These are phyloP conservation scores for Xylaria longipes DNA, from an alignment of 495 filamentous ascomycete genomes.

Conservation along the genomic window DNA sequence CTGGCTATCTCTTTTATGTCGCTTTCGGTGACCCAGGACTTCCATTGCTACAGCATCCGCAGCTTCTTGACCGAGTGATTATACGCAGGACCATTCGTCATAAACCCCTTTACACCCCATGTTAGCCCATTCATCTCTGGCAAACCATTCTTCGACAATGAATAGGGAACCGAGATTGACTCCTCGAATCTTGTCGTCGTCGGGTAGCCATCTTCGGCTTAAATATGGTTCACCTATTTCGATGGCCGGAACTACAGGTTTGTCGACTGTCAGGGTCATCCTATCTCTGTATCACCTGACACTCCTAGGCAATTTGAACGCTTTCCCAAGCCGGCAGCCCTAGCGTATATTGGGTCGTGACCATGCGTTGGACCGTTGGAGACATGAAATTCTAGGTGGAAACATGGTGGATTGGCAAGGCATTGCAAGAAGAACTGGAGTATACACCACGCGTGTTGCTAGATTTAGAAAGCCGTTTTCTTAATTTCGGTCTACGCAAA, in stretches of 20 bases:
- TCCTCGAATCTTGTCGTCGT: constrained; percentile 57
- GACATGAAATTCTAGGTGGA: neutral
- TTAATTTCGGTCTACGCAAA: constrained; percentile 6
- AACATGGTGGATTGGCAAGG: neutral
- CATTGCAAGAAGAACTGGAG: neutral
- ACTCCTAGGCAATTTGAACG: neutral
- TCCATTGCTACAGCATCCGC: constrained; percentile 63
- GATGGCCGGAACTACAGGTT: neutral
- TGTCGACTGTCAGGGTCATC: neutral
- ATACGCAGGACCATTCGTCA: constrained; percentile 64
- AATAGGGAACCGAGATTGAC: constrained; percentile 66
- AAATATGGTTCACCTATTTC: neutral
- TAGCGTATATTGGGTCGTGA: neutral
- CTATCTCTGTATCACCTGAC: neutral
- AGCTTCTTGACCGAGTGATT: constrained; percentile 52
- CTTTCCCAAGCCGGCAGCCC: constrained; percentile 9
- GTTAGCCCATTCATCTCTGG: constrained; percentile 49
- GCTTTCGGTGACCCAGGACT: constrained; percentile 57
- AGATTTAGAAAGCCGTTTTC: neutral
- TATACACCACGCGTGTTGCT: neutral
- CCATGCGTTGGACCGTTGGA: neutral
- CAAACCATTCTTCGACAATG: constrained; percentile 64
- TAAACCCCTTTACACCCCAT: constrained; percentile 59
- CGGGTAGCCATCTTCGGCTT: constrained; percentile 12
- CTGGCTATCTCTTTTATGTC: constrained; percentile 59